Evolutionary conservation across 208 protist species (phyloP).

Genomic region (Borovskyia barvae): DNA sequence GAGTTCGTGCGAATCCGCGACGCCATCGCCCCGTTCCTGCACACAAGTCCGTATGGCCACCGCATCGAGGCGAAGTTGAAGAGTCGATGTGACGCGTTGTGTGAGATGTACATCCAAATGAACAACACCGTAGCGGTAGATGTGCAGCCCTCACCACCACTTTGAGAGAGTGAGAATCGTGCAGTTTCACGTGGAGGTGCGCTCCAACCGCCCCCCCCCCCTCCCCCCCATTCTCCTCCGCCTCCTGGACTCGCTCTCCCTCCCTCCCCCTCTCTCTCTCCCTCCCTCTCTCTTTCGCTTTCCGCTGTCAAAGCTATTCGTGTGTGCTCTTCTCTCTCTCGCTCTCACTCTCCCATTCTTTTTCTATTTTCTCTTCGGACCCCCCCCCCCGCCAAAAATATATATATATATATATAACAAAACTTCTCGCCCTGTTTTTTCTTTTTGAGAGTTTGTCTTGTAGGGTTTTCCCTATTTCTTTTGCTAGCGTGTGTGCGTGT

Average conservation of each 20-base stretch:
- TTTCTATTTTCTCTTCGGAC: constrained; percentile 1
- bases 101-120: not conserved
- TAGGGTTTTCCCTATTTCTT: not conserved
- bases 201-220: no score
- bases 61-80: constrained; percentile 71
- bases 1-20: constrained; percentile 54
- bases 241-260: no score
- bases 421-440: not conserved
- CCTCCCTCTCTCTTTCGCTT: constrained; percentile 11
- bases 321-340: not conserved
- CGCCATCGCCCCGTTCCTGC: constrained; percentile 44
- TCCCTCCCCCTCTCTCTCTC: not conserved
- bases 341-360: not conserved
- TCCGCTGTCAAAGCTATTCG: constrained; percentile 4
- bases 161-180: no score
- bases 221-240: no score
- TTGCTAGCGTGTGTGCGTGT: not conserved
- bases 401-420: not conserved
- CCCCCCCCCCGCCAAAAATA: no score
- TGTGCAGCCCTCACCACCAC: no score
- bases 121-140: not conserved
- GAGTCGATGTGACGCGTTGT: constrained; percentile 18
- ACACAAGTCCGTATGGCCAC: constrained; percentile 67
- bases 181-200: no score
- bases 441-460: no score